Evolutionary conservation across 208 protist species (phyloP).

Genomic region (Trypanosoma scelopori): DNA sequence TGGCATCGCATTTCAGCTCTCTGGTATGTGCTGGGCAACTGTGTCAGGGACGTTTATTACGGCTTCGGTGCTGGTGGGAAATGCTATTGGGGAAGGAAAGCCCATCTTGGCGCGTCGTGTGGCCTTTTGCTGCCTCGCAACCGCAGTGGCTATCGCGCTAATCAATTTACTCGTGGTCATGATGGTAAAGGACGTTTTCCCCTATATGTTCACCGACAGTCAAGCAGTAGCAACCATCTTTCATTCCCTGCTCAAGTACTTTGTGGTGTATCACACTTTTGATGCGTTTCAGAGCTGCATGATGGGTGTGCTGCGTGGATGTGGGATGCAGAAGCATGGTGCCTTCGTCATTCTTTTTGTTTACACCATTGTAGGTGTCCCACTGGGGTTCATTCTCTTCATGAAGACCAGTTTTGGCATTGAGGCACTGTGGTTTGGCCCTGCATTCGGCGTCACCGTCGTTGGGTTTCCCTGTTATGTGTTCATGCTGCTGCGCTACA

Average conservation of each 20-base stretch:
- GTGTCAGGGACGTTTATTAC: conserved; percentile 74
- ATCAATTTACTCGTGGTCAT: conserved; percentile 48
- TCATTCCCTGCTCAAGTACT: conserved; percentile 38
- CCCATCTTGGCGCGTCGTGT: conserved; percentile 52
- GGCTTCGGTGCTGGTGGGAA: conserved; percentile 70
- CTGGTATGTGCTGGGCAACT: conserved; percentile 56
- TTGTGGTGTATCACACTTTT: conserved; percentile 65
- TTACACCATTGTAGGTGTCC: conserved; percentile 74
- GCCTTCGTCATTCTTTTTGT: conserved; percentile 61
- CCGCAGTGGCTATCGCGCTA: conserved; percentile 26
- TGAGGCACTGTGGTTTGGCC: conserved; percentile 70
- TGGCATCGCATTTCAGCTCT: conserved; percentile 67
- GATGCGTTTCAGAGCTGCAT: conserved; percentile 76
- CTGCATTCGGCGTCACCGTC: conserved; percentile 46
- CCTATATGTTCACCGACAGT: conserved; percentile 53
- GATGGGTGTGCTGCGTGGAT: conserved; percentile 80
- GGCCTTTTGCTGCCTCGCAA: conserved; percentile 40
- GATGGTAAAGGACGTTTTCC: conserved; percentile 26
- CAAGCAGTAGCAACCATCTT: conserved; percentile 34
- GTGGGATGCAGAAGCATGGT: conserved; percentile 64
- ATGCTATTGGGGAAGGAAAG: conserved; percentile 58
- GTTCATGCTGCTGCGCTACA: conserved; percentile 65
- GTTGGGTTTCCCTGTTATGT: conserved; percentile 68
- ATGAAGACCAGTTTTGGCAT: conserved; percentile 58
- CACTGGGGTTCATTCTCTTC: conserved; percentile 61